Percentiles rank a stretch among this genome's conserved stretches.
These are phyloP conservation scores for Emydomyces testavorans DNA, from an alignment of 2,329 filamentous ascomycete genomes.

Conservation along the genomic window DNA sequence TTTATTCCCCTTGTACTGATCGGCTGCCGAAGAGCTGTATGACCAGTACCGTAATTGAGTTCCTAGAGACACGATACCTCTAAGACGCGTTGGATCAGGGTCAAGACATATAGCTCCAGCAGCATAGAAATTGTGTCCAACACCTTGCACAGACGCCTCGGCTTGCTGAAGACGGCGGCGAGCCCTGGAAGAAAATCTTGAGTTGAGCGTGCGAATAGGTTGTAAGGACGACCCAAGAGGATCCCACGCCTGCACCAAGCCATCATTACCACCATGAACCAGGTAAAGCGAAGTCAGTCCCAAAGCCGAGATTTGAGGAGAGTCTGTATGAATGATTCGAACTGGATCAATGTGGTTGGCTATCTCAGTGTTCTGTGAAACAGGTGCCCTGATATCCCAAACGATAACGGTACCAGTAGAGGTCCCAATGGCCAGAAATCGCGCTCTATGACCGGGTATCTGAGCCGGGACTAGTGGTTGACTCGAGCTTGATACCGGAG, in stretches of 20 bases:
- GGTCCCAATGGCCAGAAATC: slow-evolving; percentile 72
- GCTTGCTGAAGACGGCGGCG: slow-evolving; percentile 62
- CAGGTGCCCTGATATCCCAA: slow-evolving; percentile 68
- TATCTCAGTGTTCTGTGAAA: slow-evolving; percentile 44
- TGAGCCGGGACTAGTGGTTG: slow-evolving; percentile 41
- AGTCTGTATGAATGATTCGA: slow-evolving; percentile 80
- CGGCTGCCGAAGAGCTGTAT: slow-evolving; percentile 69
- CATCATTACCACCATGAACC: slow-evolving; percentile 87
- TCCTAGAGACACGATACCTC: slow-evolving; percentile 78
- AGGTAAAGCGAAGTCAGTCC: slow-evolving; percentile 77
- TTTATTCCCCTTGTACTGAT: slow-evolving; percentile 64
- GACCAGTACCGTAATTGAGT: slow-evolving; percentile 86
- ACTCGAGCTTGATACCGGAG: slow-evolving; percentile 41
- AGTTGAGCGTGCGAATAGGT: slow-evolving; percentile 77
- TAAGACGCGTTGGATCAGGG: slow-evolving; percentile 70
- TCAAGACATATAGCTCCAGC: slow-evolving; percentile 78
- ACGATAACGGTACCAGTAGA: slow-evolving; percentile 62
- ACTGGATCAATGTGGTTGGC: slow-evolving; percentile 55
- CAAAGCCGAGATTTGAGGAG: slow-evolving; percentile 71
- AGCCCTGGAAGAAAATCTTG: slow-evolving; percentile 68
- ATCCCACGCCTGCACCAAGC: slow-evolving; percentile 93
- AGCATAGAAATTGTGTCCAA: slow-evolving; percentile 65
- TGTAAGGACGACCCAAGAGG: slow-evolving; percentile 68
- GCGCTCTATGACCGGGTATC: slow-evolving; percentile 72
- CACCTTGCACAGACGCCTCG: slow-evolving; percentile 53